Evolutionary conservation across 306 rosid species (phyloP).

Genomic region (Gastrolobium bilobum): DNA sequence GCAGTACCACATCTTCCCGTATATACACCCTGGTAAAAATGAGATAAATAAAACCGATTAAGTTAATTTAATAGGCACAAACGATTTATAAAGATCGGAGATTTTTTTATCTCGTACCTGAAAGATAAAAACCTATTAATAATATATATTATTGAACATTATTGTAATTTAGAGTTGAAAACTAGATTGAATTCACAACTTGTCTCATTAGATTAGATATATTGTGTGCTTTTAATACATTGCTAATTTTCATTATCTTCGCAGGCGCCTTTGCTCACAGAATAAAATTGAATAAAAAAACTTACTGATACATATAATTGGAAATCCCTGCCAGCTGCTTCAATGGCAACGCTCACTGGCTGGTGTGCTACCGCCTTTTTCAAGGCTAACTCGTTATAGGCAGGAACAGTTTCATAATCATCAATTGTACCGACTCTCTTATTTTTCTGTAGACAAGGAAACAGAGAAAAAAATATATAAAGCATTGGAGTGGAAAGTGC

Average conservation of each 20-base stretch:
- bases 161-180: not conserved
- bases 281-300: conserved; percentile 17
- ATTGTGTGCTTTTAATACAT: not conserved
- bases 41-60: not conserved
- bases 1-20: conserved; percentile 76
- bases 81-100: no score
- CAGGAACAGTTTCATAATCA: conserved; percentile 73
- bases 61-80: no score
- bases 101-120: not conserved
- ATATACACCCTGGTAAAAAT: conserved; percentile 73
- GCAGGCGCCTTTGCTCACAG: not conserved
- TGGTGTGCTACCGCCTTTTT: conserved; percentile 80
- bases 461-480: not conserved
- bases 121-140: not conserved
- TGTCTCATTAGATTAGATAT: not conserved
- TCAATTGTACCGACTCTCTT: conserved; percentile 77
- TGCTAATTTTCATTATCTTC: not conserved
- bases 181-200: not conserved
- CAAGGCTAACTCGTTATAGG: conserved; percentile 70
- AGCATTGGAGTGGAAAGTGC: not conserved
- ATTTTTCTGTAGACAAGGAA: conserved; percentile 66
- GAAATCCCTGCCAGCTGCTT: conserved; percentile 84
- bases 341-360: conserved; percentile 86
- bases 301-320: conserved; percentile 82
- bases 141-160: not conserved